Base-by-base conservation (phyloP, 805 yeast species). In the Starmerella floricola region DNA sequence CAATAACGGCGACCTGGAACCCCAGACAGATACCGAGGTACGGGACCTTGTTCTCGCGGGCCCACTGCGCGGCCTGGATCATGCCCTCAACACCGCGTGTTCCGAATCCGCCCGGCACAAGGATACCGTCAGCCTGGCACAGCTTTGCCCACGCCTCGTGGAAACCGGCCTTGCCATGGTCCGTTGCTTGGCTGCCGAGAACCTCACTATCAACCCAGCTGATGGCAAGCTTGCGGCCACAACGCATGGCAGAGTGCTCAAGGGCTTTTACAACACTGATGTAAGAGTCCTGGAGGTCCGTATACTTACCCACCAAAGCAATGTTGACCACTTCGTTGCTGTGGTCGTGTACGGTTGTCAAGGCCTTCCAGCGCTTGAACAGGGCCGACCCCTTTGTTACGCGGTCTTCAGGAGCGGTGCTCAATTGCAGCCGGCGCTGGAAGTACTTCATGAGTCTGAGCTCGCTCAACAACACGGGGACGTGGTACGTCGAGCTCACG, bases 51-150 rank as follows among this genome's bases (percentile, higher is more conserved):
- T 85, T 85, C 63, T 81, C 94, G 67, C 99, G 79, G n/a, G 98
- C 98, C 80, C 93, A 91, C 63, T 83, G 80, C 42, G 96, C 94
- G 46, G 97, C 98, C 30, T 83, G 68, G 60, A 91, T 71, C 99
- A 91, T 91, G 55, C 98, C 99, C 66, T 91, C 97, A 46, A 85
- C 84, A 65, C 99, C 99, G 64, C 99, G 79, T 38, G 76, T 65
- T 46, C 99, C 99, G 59, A 91, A 91, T 1, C 99, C 99, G 60
- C 99, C 99, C 31, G 99, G 98, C 44, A 91, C 95, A 46, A 91
- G 72, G 50, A 91, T 81, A 63, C 98, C 97, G 63, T 91, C 95
- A 20, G 97, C 95, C 56, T 80, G 76, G 61, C 94, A 83, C 51
- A 91, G 78, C 53, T 72, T 68, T 56, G 85, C 88, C 99, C 98